Conservation (phyloP, 768 basidiomycete genomes). For the Mycena rosella region DNA sequence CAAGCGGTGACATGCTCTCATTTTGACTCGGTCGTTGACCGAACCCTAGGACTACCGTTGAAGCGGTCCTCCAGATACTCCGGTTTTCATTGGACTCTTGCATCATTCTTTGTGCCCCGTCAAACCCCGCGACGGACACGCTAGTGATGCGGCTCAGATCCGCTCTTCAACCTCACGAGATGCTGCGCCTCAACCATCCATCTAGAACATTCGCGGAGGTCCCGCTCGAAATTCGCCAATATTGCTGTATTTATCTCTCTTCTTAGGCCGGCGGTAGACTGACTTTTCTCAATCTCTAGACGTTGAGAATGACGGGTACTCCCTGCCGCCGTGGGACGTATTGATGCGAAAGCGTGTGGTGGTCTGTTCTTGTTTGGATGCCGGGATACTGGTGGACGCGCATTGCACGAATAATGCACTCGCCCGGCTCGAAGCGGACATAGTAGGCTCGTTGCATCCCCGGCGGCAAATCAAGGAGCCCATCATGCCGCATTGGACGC, state of each 20-base stretch:
- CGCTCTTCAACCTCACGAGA: slow-evolving; percentile 55
- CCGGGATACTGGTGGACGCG: slow-evolving; percentile 57
- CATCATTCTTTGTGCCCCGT: slow-evolving; percentile 65
- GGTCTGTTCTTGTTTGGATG: slow-evolving; percentile 61
- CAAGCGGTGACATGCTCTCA: slow-evolving; percentile 31
- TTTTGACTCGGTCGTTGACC: background rate
- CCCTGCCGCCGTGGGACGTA: slow-evolving; percentile 59
- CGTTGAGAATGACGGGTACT: slow-evolving; percentile 60
- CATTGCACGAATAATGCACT: slow-evolving; percentile 59
- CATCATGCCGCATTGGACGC: slow-evolving; percentile 63
- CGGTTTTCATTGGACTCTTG: slow-evolving; percentile 59
- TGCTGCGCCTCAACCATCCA: slow-evolving; percentile 62
- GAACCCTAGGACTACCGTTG: slow-evolving; percentile 58
- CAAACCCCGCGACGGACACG: slow-evolving; percentile 65
- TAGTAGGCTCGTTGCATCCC: slow-evolving; percentile 55
- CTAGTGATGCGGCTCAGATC: slow-evolving; percentile 56
- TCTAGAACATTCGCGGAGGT: slow-evolving; percentile 66
- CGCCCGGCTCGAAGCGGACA: slow-evolving; percentile 55
- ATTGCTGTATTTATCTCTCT: slow-evolving; percentile 55
- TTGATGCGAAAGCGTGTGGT: slow-evolving; percentile 63
- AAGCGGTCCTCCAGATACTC: slow-evolving; percentile 63
- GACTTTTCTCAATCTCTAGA: slow-evolving; percentile 43
- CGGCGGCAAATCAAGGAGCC: slow-evolving; percentile 44
- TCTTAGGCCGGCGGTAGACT: background rate
- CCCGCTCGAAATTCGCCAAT: slow-evolving; percentile 57